A percentile compares a stretch with the other conserved stretches of the same genome.
These are phyloP conservation scores for Cordyceps tenuipes DNA, from an alignment of 2,329 filamentous ascomycete species.

Conservation along the genomic window DNA sequence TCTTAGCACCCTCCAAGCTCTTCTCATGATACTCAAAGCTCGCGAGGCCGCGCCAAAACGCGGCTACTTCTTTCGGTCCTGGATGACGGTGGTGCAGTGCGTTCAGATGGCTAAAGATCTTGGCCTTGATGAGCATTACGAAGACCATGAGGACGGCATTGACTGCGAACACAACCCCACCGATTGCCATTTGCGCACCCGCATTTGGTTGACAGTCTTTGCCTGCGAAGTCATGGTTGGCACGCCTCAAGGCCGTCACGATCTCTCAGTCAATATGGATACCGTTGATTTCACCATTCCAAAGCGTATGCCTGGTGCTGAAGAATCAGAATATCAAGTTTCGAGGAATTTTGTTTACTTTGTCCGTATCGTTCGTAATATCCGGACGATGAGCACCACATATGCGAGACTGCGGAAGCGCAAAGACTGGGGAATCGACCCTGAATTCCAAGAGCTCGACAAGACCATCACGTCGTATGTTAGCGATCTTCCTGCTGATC, in stretches of 20 bases:
- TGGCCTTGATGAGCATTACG: slow-evolving; percentile 78
- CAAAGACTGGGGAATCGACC: slow-evolving; percentile 81
- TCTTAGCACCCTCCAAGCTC: slow-evolving; percentile 82
- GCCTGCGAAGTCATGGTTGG: slow-evolving; percentile 88
- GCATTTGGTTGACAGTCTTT: slow-evolving; percentile 85
- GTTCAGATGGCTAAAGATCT: slow-evolving; percentile 91
- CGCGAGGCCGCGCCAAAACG: slow-evolving; percentile 85
- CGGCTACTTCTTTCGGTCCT: slow-evolving; percentile 94
- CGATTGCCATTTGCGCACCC: slow-evolving; percentile 76
- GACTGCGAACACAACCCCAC: slow-evolving; percentile 59
- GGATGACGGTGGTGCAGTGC: slow-evolving; percentile 90
- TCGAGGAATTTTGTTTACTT: slow-evolving; percentile 81
- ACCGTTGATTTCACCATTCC: slow-evolving; percentile 68
- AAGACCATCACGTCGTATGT: slow-evolving; percentile 70
- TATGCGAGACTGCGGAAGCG: slow-evolving; percentile 68
- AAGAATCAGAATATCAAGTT: slow-evolving; percentile 68
- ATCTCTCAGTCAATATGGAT: slow-evolving; percentile 66
- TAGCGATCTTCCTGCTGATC: slow-evolving; percentile 65
- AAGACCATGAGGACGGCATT: slow-evolving; percentile 64
- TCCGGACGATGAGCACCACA: slow-evolving; percentile 66
- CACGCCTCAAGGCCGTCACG: slow-evolving; percentile 78
- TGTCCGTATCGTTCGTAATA: slow-evolving; percentile 65
- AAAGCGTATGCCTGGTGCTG: slow-evolving; percentile 54
- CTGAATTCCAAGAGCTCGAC: slow-evolving; percentile 72
- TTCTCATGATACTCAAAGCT: slow-evolving; percentile 82